Evolutionary conservation across 2,329 filamentous ascomycete species (phyloP).

Genomic region (Fusarium staphyleae): DNA sequence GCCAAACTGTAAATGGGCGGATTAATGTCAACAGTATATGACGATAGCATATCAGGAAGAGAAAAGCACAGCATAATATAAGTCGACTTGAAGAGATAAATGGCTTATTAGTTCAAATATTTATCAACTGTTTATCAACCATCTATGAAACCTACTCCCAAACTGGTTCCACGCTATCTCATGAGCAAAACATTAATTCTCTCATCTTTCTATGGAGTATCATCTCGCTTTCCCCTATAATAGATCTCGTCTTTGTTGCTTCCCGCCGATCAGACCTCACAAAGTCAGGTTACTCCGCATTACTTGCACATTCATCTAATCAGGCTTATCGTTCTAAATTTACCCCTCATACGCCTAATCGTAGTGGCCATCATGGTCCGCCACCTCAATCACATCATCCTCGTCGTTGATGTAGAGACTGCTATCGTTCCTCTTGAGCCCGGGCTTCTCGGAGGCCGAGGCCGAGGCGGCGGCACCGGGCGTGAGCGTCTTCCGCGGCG

Average conservation of each 20-base stretch:
- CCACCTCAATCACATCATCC: slow-evolving; percentile 39
- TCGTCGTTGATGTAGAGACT: slow-evolving; percentile 40
- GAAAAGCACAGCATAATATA: not conserved
- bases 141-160: slow-evolving; percentile 18
- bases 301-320: slow-evolving; percentile 11
- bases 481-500: slow-evolving; percentile 23
- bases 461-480: slow-evolving; percentile 2
- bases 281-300: slow-evolving; percentile 15
- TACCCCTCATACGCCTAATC: slow-evolving; percentile 18
- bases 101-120: slow-evolving; percentile 7
- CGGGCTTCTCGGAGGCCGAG: slow-evolving; percentile 12
- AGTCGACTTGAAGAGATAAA: slow-evolving; percentile 14
- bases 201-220: not conserved
- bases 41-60: not conserved
- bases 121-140: slow-evolving; percentile 9
- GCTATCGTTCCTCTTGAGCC: slow-evolving; percentile 37
- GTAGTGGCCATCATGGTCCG: slow-evolving; percentile 38
- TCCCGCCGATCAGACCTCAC: not conserved
- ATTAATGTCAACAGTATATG: not conserved
- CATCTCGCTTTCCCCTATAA: not conserved
- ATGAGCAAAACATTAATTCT: not conserved
- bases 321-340: not conserved
- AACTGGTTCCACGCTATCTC: slow-evolving; percentile 11
- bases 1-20: slow-evolving; percentile 58
- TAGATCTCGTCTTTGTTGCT: not conserved